Percentiles rank a stretch among this genome's conserved stretches.
Evolutionary conservation across 176 grass and related monocot species (phyloP).

Genomic region (Saccharum officinarum): DNA sequence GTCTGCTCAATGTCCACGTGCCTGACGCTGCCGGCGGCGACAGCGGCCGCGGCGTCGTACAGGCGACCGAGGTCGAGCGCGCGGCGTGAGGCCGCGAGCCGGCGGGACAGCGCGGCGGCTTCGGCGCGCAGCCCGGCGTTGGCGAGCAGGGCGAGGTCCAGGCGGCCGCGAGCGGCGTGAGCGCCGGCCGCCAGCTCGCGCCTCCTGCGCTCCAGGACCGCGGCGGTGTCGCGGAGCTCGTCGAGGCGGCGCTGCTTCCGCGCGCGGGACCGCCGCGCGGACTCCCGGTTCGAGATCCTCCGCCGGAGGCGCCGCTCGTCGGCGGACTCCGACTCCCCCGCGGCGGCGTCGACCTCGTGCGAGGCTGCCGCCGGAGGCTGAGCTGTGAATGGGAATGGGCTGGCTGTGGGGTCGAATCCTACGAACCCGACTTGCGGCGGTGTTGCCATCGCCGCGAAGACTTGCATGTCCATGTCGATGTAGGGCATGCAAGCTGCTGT

Average conservation of each 20-base stretch:
- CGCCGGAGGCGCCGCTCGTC: constrained; percentile 54
- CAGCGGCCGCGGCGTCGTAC: constrained; percentile 1
- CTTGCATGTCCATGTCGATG: background rate
- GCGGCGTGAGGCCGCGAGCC: constrained; percentile 32
- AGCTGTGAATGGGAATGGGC: background rate
- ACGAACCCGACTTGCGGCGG: background rate
- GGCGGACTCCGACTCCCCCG: background rate
- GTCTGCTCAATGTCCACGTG: constrained; percentile 42
- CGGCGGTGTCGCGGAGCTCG: constrained; percentile 28
- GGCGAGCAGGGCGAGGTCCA: constrained; percentile 23
- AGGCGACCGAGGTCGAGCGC: constrained; percentile 38
- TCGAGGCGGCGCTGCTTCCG: constrained; percentile 69
- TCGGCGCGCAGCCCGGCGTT: constrained; percentile 51
- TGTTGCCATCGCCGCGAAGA: constrained; percentile 6
- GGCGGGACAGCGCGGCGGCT: constrained; percentile 31
- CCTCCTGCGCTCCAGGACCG: constrained; percentile 32
- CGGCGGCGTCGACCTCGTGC: background rate
- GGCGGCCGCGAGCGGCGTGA: background rate
- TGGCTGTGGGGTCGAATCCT: background rate
- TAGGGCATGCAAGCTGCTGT: background rate
- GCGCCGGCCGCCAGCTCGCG: constrained; percentile 39
- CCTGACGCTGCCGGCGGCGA: background rate
- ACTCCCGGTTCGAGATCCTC: constrained; percentile 85
- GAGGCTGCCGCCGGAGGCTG: background rate
- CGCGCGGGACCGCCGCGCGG: constrained; percentile 67